Percentiles rank a stretch among this genome's conserved stretches.
phyloP scores from a whole-genome alignment of 2,329 filamentous ascomycete species.

The Pyrenophora teres region DNA sequence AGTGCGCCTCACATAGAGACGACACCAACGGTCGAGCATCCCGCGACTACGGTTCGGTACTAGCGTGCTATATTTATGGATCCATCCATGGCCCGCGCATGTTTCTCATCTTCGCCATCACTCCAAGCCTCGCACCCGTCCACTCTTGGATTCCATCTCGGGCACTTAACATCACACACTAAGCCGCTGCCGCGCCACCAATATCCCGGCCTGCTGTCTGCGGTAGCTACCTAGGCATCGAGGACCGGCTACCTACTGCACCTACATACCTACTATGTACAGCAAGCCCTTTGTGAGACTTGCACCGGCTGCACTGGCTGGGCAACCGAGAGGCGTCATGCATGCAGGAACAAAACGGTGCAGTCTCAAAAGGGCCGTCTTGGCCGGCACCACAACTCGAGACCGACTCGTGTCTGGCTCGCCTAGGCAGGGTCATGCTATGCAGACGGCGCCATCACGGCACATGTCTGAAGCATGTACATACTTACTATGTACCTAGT shows the following conservation, averaged over 20 bases:
- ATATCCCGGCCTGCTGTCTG: too few relatives aligned
- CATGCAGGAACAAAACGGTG: slow-evolving; percentile 23
- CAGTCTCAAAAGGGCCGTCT: slow-evolving; percentile 22
- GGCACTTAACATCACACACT: slow-evolving; percentile 3
- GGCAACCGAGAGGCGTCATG: slow-evolving; percentile 13
- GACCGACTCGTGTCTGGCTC: slow-evolving; percentile 25
- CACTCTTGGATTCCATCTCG: background rate
- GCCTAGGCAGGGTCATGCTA: slow-evolving; percentile 16
- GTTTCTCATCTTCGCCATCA: background rate
- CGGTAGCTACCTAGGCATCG: too few relatives aligned
- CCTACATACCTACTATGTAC: too few relatives aligned
- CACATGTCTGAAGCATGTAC: slow-evolving; percentile 14
- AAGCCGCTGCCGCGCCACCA: background rate
- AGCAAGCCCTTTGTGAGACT: slow-evolving; percentile 1
- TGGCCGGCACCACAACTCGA: slow-evolving; percentile 18
- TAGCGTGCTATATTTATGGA: background rate
- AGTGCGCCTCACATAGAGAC: slow-evolving; percentile 17
- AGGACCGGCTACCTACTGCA: too few relatives aligned
- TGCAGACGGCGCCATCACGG: slow-evolving; percentile 27
- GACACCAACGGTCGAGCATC: slow-evolving; percentile 11
- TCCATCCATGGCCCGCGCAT: too few relatives aligned
- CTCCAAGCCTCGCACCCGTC: background rate
- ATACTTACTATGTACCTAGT: too few relatives aligned
- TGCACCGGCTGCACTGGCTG: slow-evolving; percentile 17
- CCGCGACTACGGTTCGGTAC: slow-evolving; percentile 5